Evolutionary conservation across 805 yeast species (phyloP).

Genomic region (Vanderwaltozyma verrucispora): DNA sequence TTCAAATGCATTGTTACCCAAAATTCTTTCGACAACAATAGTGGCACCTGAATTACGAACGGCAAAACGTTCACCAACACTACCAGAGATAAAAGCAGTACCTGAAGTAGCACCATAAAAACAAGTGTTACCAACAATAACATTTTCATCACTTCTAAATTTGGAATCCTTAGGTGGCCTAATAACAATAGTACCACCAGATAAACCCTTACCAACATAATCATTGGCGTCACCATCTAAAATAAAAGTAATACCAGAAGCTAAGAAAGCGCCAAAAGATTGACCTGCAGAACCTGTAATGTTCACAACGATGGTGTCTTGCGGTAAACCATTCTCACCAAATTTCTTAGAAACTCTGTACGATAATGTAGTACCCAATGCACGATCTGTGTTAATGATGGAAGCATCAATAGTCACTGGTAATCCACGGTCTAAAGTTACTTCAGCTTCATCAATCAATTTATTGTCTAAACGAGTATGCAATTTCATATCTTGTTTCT

Average conservation of each 20-base stretch:
- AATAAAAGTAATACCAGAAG: slow-evolving; percentile 91
- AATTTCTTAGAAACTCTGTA: slow-evolving; percentile 87
- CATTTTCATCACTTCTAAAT: slow-evolving; percentile 93
- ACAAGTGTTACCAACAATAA: slow-evolving; percentile 94
- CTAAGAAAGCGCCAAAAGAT: slow-evolving; percentile 95
- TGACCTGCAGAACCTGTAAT: slow-evolving; percentile 94
- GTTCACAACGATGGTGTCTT: slow-evolving; percentile 91
- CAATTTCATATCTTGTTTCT: slow-evolving; percentile 88
- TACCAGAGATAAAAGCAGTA: slow-evolving; percentile 86
- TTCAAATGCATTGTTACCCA: slow-evolving; percentile 98
- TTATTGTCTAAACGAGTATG: slow-evolving; percentile 93
- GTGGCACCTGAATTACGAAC: slow-evolving; percentile 98
- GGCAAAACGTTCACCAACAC: slow-evolving; percentile 97
- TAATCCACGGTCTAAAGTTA: slow-evolving; percentile 90
- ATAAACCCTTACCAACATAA: slow-evolving; percentile 93
- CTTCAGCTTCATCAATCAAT: slow-evolving; percentile 90
- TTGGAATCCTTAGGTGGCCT: slow-evolving; percentile 80
- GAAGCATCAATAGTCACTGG: slow-evolving; percentile 92
- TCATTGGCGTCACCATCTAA: slow-evolving; percentile 97
- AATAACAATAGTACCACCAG: slow-evolving; percentile 89
- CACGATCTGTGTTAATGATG: slow-evolving; percentile 92
- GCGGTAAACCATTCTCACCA: slow-evolving; percentile 90
- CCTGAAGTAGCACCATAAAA: slow-evolving; percentile 98
- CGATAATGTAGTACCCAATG: slow-evolving; percentile 89
- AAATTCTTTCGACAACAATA: slow-evolving; percentile 85